Evolutionary conservation across 768 basidiomycete genomes (phyloP), one percentile per base, ranked within the genome.

Genomic region (Tylopilus intermedius): DNA sequence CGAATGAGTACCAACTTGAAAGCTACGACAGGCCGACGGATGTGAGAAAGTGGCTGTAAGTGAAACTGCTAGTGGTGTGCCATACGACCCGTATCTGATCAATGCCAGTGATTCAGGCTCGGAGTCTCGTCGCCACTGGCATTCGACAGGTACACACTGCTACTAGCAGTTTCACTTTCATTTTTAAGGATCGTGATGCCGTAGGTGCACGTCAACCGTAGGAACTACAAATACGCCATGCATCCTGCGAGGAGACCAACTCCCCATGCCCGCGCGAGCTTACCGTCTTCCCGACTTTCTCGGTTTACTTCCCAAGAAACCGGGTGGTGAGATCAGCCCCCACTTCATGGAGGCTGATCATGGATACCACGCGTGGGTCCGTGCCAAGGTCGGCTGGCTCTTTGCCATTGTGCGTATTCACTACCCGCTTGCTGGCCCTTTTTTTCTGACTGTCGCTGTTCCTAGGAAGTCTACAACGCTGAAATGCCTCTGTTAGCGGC

Each of bases 401-500:
- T 60, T 59, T 29, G 47, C 65, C 9, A 57, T 58, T 6, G 67
- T 65, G 35, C 14, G 64, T 55, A 35, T 39, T 13, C 13, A 15
- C 35, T 5, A 30, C n/a, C 24, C 24, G 18, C 13, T 32, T 35
- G 27, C 14, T 8, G 35, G 5, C 15, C 35, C 15, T 11, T 33
- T 33, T 18, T 40, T 24, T 21, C 26, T 42, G 39, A 53, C 32
- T 21, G 7, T 7, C 8, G 15, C n/a, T 29, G 13, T 24, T 24
- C 2, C 11, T 29, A 68, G 68, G 64, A 62, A 27, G 60, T 68
- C 8, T 58, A 53, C 24, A 63, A 67, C 35, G 58, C 61, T 11
- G 64, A 68, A 37, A 59, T 66, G 58, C 58, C 61, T 9, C 32
- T 69, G 1, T 47, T 67, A 2, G 67, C 65, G 5, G 58, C 65